A percentile compares a stretch with the other conserved stretches of the same genome.
Evolutionary conservation across 2,329 filamentous ascomycete species (phyloP).

Genomic region (Scedosporium dehoogii): DNA sequence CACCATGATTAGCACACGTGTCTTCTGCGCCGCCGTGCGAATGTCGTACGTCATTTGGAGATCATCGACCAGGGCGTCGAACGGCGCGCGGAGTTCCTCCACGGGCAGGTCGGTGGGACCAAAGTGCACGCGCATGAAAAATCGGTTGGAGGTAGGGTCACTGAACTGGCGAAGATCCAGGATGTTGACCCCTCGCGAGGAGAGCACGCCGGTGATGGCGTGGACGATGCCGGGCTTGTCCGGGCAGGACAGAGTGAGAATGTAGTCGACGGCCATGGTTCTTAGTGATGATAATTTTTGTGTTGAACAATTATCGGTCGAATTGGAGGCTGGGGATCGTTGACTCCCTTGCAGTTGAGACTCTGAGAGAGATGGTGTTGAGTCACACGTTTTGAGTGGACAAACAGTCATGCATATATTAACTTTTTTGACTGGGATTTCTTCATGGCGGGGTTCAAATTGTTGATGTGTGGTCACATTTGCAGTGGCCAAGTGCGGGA

Average conservation of each 20-base stretch:
- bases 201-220: constrained; percentile 70
- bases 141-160: constrained; percentile 61
- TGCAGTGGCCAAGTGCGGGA: not conserved
- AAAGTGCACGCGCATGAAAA: constrained; percentile 87
- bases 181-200: constrained; percentile 66
- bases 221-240: constrained; percentile 80
- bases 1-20: constrained; percentile 73
- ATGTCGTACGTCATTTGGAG: constrained; percentile 65
- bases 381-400: not conserved
- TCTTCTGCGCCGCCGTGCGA: constrained; percentile 57
- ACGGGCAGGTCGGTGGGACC: constrained; percentile 39
- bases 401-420: not conserved
- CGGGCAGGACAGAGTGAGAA: constrained; percentile 74
- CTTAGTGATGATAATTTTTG: not conserved
- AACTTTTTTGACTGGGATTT: not conserved
- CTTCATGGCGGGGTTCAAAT: not conserved
- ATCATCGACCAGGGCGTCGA: constrained; percentile 50
- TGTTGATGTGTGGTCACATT: not conserved
- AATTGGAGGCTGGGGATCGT: not conserved
- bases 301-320: not conserved
- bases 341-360: not conserved
- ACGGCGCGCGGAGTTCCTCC: constrained; percentile 42
- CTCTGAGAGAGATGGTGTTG: not conserved
- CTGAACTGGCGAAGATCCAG: constrained; percentile 79
- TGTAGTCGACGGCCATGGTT: constrained; percentile 44